A percentile compares a stretch with the other conserved stretches of the same genome.
These are phyloP conservation scores for Intubia oerlemansii DNA, from an alignment of 2,329 filamentous ascomycete genomes.

Conservation along the genomic window DNA sequence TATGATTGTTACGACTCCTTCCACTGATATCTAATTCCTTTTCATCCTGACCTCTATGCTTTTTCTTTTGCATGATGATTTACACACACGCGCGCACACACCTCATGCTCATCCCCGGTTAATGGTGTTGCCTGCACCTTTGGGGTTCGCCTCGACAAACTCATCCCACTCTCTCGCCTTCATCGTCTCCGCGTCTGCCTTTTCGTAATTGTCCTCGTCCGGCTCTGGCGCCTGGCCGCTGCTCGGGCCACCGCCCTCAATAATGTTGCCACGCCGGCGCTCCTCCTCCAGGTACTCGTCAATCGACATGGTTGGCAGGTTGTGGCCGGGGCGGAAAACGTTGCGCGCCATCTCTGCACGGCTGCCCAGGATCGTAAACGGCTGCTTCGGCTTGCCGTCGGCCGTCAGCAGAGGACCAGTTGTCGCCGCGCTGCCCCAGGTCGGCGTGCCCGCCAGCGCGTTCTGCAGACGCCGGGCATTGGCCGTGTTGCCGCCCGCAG, in stretches of 20 bases:
- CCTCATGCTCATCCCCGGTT: slow-evolving; percentile 56
- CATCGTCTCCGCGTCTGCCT: slow-evolving; percentile 72
- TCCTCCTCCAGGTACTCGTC: slow-evolving; percentile 96
- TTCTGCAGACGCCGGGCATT: slow-evolving; percentile 27
- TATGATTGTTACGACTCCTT: too few species aligned
- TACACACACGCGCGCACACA: too few species aligned
- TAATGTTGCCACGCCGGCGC: slow-evolving; percentile 60
- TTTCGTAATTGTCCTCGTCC: slow-evolving; percentile 81
- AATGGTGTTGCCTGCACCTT: slow-evolving; percentile 62
- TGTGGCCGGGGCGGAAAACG: slow-evolving; percentile 82
- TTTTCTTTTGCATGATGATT: too few species aligned
- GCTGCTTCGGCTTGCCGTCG: slow-evolving; percentile 68
- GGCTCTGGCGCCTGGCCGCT: slow-evolving; percentile 46
- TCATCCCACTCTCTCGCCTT: slow-evolving; percentile 95
- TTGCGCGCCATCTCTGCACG: slow-evolving; percentile 55
- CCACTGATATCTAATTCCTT: background rate
- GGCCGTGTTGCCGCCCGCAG: slow-evolving; percentile 20
- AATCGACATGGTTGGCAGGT: slow-evolving; percentile 89
- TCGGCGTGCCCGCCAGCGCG: slow-evolving; percentile 16
- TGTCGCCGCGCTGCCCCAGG: slow-evolving; percentile 2
- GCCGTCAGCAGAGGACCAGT: slow-evolving; percentile 55
- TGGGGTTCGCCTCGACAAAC: slow-evolving; percentile 73
- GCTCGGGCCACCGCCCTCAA: slow-evolving; percentile 71
- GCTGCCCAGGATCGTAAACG: slow-evolving; percentile 67
- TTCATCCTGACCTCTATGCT: too few species aligned